Base-by-base conservation (phyloP, 208 protist species). In the Leishmania major region DNA sequence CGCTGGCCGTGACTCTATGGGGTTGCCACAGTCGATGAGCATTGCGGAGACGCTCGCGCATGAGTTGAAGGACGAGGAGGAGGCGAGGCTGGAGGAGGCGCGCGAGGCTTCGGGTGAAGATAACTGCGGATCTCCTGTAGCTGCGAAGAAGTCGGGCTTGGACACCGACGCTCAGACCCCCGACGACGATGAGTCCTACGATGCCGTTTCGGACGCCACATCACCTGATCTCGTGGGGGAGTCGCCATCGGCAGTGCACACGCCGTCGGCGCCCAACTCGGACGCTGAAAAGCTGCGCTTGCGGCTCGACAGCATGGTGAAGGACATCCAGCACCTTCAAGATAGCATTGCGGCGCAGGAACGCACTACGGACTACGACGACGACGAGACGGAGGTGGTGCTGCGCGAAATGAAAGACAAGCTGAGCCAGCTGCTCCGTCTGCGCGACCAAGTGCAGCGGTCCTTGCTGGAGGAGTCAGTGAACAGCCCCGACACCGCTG, bases 341-440 rank as follows among this genome's bases (percentile, higher is more conserved):
- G 90, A 93, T 62, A 91, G 78, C 79, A 94, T 96, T 73, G 87
- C 85, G 49, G 77, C 60, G 31, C 83, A 92, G 64, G 92, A 93
- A 74, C 83, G 84, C 66, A 67, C 78, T n/a, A 60, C 64, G 51
- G 82, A 89, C 81, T 92, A 92, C 78, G 90, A 95, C 83, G 90
- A 91, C 77, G 90, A 93, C 45, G 91, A 89, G 55, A 92, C 90
- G 35, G 90, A 94, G 77, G 83, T 84, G 60, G 91, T 92, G 69
- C 91, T 97, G 74, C 76, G 84, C 8, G 91, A 95, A 74, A 91
- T 97, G 87, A 90, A 92, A 77, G 82, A 91, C 37, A 97, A 96
- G 81, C 86, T 97, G 35, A 90, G 90, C 64, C 88, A 92, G 82
- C 87, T 97, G 51, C 86, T 96, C n/a, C 83, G 90, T 17, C 82